Base-by-base conservation (phyloP, 2,329 filamentous ascomycete genomes). In the Phaeosphaeria sp. region DNA sequence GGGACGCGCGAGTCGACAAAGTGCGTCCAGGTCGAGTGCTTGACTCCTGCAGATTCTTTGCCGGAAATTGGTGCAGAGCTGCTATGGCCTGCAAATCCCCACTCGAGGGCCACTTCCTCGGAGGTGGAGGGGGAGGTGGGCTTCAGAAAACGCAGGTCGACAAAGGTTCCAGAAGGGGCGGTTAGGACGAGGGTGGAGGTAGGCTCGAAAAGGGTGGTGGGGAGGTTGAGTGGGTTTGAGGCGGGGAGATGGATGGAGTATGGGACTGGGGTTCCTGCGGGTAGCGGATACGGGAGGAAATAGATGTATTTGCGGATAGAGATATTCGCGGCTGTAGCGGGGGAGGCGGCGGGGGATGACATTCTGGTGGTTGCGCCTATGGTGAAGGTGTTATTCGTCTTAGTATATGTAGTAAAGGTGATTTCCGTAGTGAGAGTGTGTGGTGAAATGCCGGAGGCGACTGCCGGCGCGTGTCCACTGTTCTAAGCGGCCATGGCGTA, bases 111-210 rank as follows among this genome's bases (percentile, higher is more conserved):
- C 2, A 65, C n/a, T 18, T 43, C 1, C 58, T 49, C 60, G 62
- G n/a, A 41, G 64, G 58, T 20, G 7, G n/a, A 3, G 39, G 15
- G 6, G 23, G 15, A 21, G 6, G 56, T 51, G 0, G 72, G 65
- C 20, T 72, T 75, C 48, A 83, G 70, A 50, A 89, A 78, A 42
- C 89, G 84, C 21, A 90, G 70, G 66, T 90, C 89, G 39, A 90
- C 83, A 68, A 89, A 90, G 39, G 79, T 82, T 27, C 78, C 78
- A 23, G 72, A 70, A 1, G 85, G 83, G 2, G 86, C 86, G 0
- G 88, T 90, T 46, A 90, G 77, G 13, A 90, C 89, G 3, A 89
- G 69, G 0, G 88, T 90, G 1, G 82, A 83, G 0, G 88, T 90
- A 17, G 85, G 85, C 72, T 90, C 88, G 50, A 69, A 65, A 21